Base-by-base conservation (phyloP, 1,139 yeast species). In the Kodamaea sp. region DNA sequence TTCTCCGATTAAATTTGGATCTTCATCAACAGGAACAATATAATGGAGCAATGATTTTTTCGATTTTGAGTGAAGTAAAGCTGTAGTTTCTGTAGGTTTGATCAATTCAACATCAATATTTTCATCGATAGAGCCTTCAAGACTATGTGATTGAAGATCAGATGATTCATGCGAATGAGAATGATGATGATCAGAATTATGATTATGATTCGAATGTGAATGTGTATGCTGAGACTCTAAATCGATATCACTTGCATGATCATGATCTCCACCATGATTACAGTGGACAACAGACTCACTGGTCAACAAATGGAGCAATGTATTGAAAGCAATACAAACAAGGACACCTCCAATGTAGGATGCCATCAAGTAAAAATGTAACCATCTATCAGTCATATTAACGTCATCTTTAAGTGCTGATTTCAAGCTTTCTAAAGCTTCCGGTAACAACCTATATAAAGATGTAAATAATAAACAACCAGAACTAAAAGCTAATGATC, bases 261-360 rank as follows among this genome's bases (percentile, higher is more conserved):
- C 45, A 27, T 35, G 44, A 25, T 41, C 74, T 7, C 61, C 64
- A 20, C 64, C 67, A 52, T 89, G 96, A 11, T 79, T 82, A 59
- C 97, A 89, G 55, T 89, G 96, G 0, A 90, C 87, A 24, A 90
- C 77, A 25, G 94, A 82, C 53, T 86, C 87, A 42, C 92, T 79
- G 2, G 97, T 87, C 39, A 82, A 59, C 31, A 79, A 60, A 57
- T 90, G 96, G 10, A 90, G 78, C 0, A 82, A 33, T 23, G 69
- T 60, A 56, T 89, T 89, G 46, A 90, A 64, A 2, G 62, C 47
- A 1, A 80, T 59, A 53, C 95, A 86, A 3, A 79, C 49, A 1
- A 65, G 37, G 4, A 84, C 75, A 1, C 97, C 97, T 1, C 63
- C 47, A 5, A 80, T 52, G 48, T 75, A 81, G 5, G 80, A 67